Percentiles rank a stretch among this genome's conserved stretches.
These are phyloP conservation scores for Chytridium lagenaria DNA, from an alignment of 371 early-diverging fungal species.

Conservation along the genomic window DNA sequence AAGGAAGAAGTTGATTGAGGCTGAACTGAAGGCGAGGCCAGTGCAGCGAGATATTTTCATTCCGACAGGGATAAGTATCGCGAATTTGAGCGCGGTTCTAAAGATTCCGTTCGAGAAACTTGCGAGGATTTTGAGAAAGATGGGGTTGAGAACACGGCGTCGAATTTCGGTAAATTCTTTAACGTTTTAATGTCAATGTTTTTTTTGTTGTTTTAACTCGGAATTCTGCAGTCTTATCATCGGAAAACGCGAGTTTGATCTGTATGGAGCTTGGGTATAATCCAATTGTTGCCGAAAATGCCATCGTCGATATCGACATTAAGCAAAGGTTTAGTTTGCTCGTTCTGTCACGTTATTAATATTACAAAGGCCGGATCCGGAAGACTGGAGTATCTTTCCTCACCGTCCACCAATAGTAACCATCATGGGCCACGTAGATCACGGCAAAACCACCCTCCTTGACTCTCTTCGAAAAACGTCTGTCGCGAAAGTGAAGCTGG, in stretches of 20 bases:
- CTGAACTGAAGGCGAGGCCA: not conserved
- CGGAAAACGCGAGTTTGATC: slow-evolving; percentile 85
- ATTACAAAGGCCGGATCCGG: slow-evolving; percentile 57
- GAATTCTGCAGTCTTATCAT: slow-evolving; percentile 65
- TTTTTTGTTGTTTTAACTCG: not conserved
- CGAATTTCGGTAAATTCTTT: slow-evolving; percentile 61
- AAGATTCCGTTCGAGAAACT: slow-evolving; percentile 73
- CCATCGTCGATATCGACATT: slow-evolving; percentile 60
- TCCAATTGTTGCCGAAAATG: slow-evolving; percentile 71
- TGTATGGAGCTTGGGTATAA: slow-evolving; percentile 85
- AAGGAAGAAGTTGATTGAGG: not conserved
- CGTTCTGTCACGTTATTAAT: not conserved
- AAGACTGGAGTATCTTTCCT: slow-evolving; percentile 73
- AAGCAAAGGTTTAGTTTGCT: slow-evolving; percentile 56
- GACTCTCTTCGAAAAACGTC: slow-evolving; percentile 91
- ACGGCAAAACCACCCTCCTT: slow-evolving; percentile 96
- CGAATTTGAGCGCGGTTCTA: slow-evolving; percentile 78
- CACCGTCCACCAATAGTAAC: slow-evolving; percentile 91
- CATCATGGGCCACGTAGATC: slow-evolving; percentile 98
- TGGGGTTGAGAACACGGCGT: slow-evolving; percentile 75
- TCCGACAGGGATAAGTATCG: slow-evolving; percentile 83
- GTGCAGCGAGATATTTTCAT: slow-evolving; percentile 68
- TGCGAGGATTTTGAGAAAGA: slow-evolving; percentile 68
- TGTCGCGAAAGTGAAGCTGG: slow-evolving; percentile 94
- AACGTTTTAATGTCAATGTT: not conserved